Conservation (phyloP, 2,329 filamentous ascomycete species). For the Elsinoe batatas region DNA sequence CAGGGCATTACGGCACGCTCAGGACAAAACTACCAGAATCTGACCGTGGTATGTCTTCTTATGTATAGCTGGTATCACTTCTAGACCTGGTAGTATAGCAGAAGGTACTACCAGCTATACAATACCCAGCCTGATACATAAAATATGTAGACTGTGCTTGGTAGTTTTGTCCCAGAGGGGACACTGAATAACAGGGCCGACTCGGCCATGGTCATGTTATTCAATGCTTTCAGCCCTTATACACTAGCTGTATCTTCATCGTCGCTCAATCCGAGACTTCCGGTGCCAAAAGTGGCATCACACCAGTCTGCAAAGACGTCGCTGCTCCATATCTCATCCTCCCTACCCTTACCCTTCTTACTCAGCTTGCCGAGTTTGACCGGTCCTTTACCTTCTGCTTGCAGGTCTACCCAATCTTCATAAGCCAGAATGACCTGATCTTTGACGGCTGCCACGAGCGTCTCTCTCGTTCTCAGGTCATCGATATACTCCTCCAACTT, state of each 20-base stretch:
- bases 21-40: too few species aligned
- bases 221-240: not conserved
- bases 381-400: constrained; percentile 30
- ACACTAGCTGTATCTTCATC: constrained; percentile 23
- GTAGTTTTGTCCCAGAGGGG: too few species aligned
- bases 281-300: constrained; percentile 49
- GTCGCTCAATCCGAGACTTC: constrained; percentile 29
- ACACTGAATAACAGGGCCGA: too few species aligned
- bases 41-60: too few species aligned
- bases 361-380: constrained; percentile 23
- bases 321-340: constrained; percentile 55
- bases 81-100: too few species aligned
- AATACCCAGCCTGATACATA: too few species aligned
- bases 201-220: too few species aligned
- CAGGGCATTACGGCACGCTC: not conserved
- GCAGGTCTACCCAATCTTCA: constrained; percentile 53
- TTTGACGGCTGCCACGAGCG: constrained; percentile 55
- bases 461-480: constrained; percentile 55
- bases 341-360: constrained; percentile 50
- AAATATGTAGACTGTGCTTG: too few species aligned
- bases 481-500: constrained; percentile 55
- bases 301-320: constrained; percentile 56
- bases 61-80: too few species aligned
- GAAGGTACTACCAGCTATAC: too few species aligned
- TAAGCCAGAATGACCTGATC: constrained; percentile 54